Evolutionary conservation across 2,329 filamentous ascomycete genomes (phyloP), one percentile per base, ranked within the genome.

Genomic region (Dothistroma septosporum): DNA sequence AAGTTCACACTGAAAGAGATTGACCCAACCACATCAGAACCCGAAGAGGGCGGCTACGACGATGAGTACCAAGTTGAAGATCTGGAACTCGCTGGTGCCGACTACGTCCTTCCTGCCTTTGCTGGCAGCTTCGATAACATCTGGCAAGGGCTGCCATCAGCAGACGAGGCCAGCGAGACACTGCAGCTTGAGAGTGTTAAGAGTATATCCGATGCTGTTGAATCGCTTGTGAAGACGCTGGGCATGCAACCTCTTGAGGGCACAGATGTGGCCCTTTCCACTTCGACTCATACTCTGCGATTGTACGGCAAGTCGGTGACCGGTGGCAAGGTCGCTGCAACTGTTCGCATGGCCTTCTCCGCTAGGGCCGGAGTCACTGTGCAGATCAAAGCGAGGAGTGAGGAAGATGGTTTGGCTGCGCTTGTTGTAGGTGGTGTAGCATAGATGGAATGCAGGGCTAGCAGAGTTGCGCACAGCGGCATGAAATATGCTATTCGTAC

Each of bases 1-100:
- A 97, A 94, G 78, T 99, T 99, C 76, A 97, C 92, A 19, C 94
- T 89, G 81, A 97, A 97, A 79, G 94, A 99, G 78, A 94, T 99
- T 67, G 94, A 99, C 71, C 94, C 94, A 6, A 89, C 89, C 28
- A 96, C 91, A n/a, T 86, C 87, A 66, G 92, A 97, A 77, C 90
- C 93, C 0, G 94, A 99, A 76, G 92, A 96, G 16, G 83, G 80
- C 52, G 94, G 94, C 50, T 97, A 97, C 75, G 93, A 97, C 57
- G 94, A 99, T 72, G 94, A 99, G 78, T 99, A 99, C 74, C 91
- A 97, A 78, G 89, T 97, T 62, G 91, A 94, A 64, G 92, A 97
- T 73, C 86, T 97, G 63, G 92, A 97, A 64, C 85, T 99, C 62
- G 84, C 86, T 19, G 94, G 93, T 61, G 92, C 91, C 68, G 94